Percentiles rank a stretch among this genome's conserved stretches.
Conservation (phyloP, 2,329 filamentous ascomycete genomes). For the Plenodomus tracheiphilus region DNA sequence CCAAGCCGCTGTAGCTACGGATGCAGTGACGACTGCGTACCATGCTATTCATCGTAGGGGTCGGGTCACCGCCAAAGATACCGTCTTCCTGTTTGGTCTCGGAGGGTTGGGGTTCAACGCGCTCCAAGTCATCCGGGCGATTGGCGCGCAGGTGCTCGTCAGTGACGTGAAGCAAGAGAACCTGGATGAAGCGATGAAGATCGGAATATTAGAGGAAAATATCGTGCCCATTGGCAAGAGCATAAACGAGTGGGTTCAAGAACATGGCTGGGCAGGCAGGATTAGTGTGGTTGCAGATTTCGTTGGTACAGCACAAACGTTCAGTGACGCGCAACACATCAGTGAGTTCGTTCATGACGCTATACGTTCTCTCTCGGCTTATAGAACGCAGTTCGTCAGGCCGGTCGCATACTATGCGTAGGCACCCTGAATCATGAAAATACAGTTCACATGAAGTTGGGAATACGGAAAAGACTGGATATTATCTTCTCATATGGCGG, state of each 20-base stretch:
- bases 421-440: constrained; percentile 29
- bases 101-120: constrained; percentile 28
- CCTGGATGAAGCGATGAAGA: constrained; percentile 18
- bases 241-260: constrained; percentile 18
- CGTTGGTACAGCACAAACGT: constrained; percentile 23
- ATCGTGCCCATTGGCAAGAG: constrained; percentile 18
- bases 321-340: constrained; percentile 26
- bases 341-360: constrained; percentile 1
- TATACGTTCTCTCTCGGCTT: background rate
- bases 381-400: constrained; percentile 16
- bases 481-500: constrained; percentile 28
- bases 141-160: constrained; percentile 21
- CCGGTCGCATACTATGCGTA: constrained; percentile 23
- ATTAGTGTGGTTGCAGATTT: constrained; percentile 24
- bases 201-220: constrained; percentile 15
- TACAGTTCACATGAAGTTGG: constrained; percentile 27
- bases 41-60: constrained; percentile 25
- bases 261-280: constrained; percentile 21
- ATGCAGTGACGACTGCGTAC: constrained; percentile 27
- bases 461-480: constrained; percentile 21
- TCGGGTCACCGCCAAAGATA: constrained; percentile 11
- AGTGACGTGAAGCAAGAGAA: constrained; percentile 28
- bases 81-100: constrained; percentile 25
- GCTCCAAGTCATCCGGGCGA: constrained; percentile 20
- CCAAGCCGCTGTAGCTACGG: constrained; percentile 24